Conservation (phyloP, 306 rosid genomes). For the Dalbergia cultrata region DNA sequence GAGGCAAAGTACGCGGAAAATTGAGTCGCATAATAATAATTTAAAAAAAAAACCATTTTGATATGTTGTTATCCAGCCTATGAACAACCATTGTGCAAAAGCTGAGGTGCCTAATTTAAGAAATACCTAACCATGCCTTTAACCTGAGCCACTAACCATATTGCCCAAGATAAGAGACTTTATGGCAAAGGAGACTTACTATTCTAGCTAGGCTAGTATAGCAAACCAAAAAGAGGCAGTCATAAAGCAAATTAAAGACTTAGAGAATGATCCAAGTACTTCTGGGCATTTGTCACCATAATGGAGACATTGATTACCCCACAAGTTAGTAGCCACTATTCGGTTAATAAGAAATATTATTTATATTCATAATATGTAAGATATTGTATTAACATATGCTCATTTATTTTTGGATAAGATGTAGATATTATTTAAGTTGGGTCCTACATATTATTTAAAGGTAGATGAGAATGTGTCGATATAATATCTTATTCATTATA, state of each 20-base stretch:
- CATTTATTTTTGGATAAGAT: no score
- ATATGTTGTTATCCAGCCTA: no score
- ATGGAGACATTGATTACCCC: slow-evolving; percentile 51
- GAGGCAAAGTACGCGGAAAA: no score
- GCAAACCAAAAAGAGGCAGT: neutral
- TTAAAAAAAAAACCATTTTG: no score
- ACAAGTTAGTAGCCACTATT: slow-evolving; percentile 15
- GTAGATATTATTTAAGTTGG: no score
- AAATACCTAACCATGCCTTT: neutral
- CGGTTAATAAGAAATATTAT: neutral
- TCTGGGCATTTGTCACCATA: slow-evolving; percentile 42
- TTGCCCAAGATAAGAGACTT: neutral
- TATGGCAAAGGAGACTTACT: neutral
- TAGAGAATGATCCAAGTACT: slow-evolving; percentile 33
- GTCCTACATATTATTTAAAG: no score
- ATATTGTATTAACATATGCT: no score
- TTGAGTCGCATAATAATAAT: no score
- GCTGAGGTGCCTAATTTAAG: neutral
- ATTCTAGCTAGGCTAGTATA: neutral
- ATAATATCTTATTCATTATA: no score
- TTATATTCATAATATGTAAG: no score
- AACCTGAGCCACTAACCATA: neutral
- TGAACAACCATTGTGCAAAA: neutral
- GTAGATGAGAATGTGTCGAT: no score
- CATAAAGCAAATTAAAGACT: neutral